These are phyloP conservation scores for Entomortierella chlamydospora DNA, from an alignment of 192 early-diverging fungal genomes.

Conservation along the genomic window DNA sequence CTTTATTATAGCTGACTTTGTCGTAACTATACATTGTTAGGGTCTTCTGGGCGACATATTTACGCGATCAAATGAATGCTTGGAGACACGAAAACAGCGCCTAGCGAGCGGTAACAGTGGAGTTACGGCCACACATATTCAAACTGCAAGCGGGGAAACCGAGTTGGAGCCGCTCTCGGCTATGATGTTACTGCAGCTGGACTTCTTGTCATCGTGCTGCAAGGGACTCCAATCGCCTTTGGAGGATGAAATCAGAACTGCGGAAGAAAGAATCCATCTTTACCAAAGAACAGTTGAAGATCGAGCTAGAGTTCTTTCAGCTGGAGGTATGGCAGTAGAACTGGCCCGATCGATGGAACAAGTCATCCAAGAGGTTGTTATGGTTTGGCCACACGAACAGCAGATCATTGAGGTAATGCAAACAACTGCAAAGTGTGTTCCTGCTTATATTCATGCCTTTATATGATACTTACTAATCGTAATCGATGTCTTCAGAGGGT, in stretches of 20 bases:
- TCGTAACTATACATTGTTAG: neutral
- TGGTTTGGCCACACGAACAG: conserved; percentile 58
- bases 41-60: conserved; percentile 49
- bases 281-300: conserved; percentile 28
- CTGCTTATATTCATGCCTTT: neutral
- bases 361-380: conserved; percentile 48
- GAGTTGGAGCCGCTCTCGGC: conserved; percentile 44
- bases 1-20: neutral
- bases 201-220: conserved; percentile 63
- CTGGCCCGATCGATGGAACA: conserved; percentile 57
- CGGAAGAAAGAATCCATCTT: conserved; percentile 30
- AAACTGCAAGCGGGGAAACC: conserved; percentile 4
- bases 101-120: conserved; percentile 14
- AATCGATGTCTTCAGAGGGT: conserved; percentile 30
- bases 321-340: conserved; percentile 40
- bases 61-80: conserved; percentile 36
- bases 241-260: conserved; percentile 57
- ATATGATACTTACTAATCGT: neutral
- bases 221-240: conserved; percentile 64
- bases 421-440: neutral
- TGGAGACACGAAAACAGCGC: conserved; percentile 27
- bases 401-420: conserved; percentile 56
- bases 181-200: conserved; percentile 55
- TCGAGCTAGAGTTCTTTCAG: conserved; percentile 2
- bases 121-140: neutral